Evolutionary conservation across 805 yeast species (phyloP), one percentile per base, ranked within the genome.

Genomic region (Priceomyces carsonii): DNA sequence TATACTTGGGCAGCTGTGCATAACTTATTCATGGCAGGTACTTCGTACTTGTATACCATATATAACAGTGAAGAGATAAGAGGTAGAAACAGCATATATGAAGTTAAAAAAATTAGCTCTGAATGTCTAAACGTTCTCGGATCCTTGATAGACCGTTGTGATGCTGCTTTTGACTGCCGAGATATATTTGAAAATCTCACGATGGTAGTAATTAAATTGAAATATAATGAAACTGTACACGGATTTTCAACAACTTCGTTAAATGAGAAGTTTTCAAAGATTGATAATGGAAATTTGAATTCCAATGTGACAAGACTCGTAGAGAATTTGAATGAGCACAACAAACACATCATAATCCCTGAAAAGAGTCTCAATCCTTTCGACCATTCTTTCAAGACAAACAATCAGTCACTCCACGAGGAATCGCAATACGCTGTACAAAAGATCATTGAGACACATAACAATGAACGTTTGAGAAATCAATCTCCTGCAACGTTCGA

Each of bases 1-100:
- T 89, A 85, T 58, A 86, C 96, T 0, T 89, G 96, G 96, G 90
- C 89, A 2, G 93, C 95, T 0, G 90, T 87, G 3, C 95, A 88
- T 56, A 88, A 87, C 53, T 65, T 87, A 35, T 87, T 87, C 54
- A 82, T 85, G 84, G 90, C 95, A 0, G 95, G 95, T 1, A 83
- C 91, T 18, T 83, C 95, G 1, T 88, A 79, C 47, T 64, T 89
- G 28, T 88, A 85, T 53, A 75, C 89, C 1, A 69, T 87, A 9
- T 88, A 85, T 55, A 83, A 83, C 54, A 77, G 85, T 23, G 69
- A 69, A n/a, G 73, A 70, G 30, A 77, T 74, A 2, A 57, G 82
- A 15, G 52, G 59, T 5, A 60, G 61, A 5, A 69, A 78, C 13
- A 55, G 72, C 1, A 45, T 77, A 14, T 66, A 68, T 15, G 77